Percentiles rank a stretch among this genome's conserved stretches.
phyloP scores from a whole-genome alignment of 192 early-diverging fungal genomes.

The Entrophospora sp. region DNA sequence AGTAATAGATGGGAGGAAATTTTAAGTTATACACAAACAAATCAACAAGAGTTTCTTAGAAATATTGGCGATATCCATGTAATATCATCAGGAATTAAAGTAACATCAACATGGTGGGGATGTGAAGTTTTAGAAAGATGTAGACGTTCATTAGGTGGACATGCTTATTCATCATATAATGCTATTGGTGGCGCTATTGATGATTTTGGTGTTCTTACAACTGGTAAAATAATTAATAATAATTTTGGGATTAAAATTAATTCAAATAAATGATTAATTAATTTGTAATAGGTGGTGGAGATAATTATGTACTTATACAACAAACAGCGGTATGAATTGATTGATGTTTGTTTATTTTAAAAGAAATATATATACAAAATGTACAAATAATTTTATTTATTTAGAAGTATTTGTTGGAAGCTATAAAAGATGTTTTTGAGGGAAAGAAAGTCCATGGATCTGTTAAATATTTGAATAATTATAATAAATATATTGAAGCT shows the following conservation, averaged over 20 bases:
- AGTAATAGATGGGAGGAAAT: constrained; percentile 29
- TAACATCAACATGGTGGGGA: constrained; percentile 39
- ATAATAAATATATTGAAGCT: neutral
- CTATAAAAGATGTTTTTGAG: constrained; percentile 25
- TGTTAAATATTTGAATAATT: constrained; percentile 32
- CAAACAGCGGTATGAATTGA: constrained; percentile 39
- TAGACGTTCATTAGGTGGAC: constrained; percentile 51
- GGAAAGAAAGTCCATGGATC: constrained; percentile 29
- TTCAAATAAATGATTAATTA: neutral
- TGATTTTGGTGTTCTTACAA: constrained; percentile 57
- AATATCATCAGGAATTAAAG: constrained; percentile 49
- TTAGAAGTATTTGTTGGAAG: constrained; percentile 7
- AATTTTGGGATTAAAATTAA: no score
- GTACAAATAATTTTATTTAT: neutral
- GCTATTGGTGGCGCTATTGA: constrained; percentile 48
- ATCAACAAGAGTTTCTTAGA: constrained; percentile 35
- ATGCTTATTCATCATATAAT: constrained; percentile 61
- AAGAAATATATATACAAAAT: neutral
- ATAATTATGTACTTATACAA: constrained; percentile 33
- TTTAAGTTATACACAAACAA: constrained; percentile 36
- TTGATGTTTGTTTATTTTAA: neutral
- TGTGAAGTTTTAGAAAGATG: constrained; percentile 41
- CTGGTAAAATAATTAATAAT: no score
- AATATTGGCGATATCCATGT: constrained; percentile 48
- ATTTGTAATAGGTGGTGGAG: constrained; percentile 29